Base-by-base conservation (phyloP, 2,329 filamentous ascomycete species). In the Trichoderma breve region DNA sequence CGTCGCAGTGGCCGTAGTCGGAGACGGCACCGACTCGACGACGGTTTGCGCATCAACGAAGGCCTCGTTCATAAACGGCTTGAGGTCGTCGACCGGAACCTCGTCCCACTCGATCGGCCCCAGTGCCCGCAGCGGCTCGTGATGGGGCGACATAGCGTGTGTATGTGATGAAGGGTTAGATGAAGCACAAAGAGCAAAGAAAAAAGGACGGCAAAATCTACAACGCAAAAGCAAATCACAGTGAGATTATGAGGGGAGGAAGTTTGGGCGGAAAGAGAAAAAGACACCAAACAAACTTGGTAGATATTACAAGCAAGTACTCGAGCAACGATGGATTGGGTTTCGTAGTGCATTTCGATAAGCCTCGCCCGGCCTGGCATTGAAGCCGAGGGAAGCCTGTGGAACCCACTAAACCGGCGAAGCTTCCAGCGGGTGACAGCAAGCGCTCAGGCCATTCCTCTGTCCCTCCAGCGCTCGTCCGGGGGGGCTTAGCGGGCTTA, bases 1-100 rank as follows among this genome's bases (percentile, higher is more conserved):
- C 72, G 79, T 83, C 78, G 78, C 81, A 74, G 75, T 79, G 77
- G 83, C 83, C 82, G 68, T 74, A 53, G n/a, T 73, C 12, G 81
- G 76, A 9, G 78, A 79, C 4, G 94, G 94, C 1, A 97, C 88
- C 6, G 93, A 95, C 77, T 95, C 92, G 76, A 92, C 84, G 71
- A 97, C 87, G 21, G 91, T 84, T 77, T 94, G 91, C 24, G 90
- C 89, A 73, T 92, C 86, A 32, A 82, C 83, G 79, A 95, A 92
- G 72, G 92, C 88, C 55, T 85, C 82, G 71, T 82, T 77, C 55
- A 92, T 80, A 78, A 90, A 90, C 8, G 82, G 76, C 24, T 84
- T 82, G 53, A 91, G 84, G 72, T 86, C 82, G 61, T 88, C 82
- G 28, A 82, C 79, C 74, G 82, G 76, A 67, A 84, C 75, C 75